A percentile compares a stretch with the other conserved stretches of the same genome.
phyloP scores from a whole-genome alignment of 331 rosid species.

The Erythrophleum ivorense region DNA sequence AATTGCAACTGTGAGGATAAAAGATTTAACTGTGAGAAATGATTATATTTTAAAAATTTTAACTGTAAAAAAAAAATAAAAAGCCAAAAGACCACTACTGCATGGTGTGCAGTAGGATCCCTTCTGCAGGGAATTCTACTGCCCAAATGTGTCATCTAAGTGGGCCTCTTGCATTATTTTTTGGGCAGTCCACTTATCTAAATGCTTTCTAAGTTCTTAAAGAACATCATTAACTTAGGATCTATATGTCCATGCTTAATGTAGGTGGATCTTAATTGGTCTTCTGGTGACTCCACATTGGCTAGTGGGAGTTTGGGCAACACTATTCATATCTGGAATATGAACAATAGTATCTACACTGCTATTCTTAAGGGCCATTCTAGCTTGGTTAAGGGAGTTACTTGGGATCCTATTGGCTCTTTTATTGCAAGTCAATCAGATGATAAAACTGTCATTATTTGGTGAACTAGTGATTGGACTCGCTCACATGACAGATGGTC shows the following conservation, averaged over 20 bases:
- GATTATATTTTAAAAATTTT: no score
- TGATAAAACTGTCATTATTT: slow-evolving; percentile 91
- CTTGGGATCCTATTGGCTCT: slow-evolving; percentile 99
- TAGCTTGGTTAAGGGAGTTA: slow-evolving; percentile 92
- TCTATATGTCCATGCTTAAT: slow-evolving; percentile 70
- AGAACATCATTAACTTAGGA: slow-evolving; percentile 58
- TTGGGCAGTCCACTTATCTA: background rate
- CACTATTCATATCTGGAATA: slow-evolving; percentile 91
- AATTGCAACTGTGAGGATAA: no score
- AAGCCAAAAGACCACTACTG: no score
- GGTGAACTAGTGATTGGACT: slow-evolving; percentile 98
- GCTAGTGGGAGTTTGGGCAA: slow-evolving; percentile 96
- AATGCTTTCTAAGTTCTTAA: slow-evolving; percentile 30
- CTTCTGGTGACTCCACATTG: slow-evolving; percentile 90
- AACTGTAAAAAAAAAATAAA: no score
- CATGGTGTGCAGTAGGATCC: no score
- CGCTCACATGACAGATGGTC: slow-evolving; percentile 93
- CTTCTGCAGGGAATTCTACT: no score
- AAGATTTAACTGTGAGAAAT: no score
- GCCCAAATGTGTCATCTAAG: background rate
- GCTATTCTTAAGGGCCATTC: slow-evolving; percentile 98
- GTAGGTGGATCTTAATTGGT: slow-evolving; percentile 99
- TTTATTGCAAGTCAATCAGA: slow-evolving; percentile 93
- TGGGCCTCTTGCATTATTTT: background rate
- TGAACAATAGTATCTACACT: slow-evolving; percentile 87